A percentile compares a stretch with the other conserved stretches of the same genome.
Conservation (phyloP, 192 early-diverging fungal species). For the Coemansia pectinata region DNA sequence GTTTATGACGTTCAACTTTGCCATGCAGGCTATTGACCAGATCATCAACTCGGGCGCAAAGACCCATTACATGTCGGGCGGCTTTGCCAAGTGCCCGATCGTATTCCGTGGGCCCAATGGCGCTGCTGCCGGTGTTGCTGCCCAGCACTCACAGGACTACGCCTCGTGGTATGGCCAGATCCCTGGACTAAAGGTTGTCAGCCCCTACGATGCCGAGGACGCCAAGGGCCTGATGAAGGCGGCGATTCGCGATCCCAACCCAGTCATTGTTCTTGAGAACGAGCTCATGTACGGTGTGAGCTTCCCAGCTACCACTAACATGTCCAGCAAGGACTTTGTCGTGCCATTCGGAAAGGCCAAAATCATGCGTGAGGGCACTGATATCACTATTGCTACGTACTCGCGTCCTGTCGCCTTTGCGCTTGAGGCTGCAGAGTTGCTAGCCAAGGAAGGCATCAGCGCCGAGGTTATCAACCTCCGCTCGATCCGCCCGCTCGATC, state of each 20-base stretch:
- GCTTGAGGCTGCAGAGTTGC: constrained; percentile 83
- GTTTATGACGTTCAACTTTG: constrained; percentile 99
- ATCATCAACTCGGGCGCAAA: constrained; percentile 99
- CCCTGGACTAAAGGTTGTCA: constrained; percentile 95
- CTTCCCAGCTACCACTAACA: constrained; percentile 82
- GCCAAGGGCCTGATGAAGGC: constrained; percentile 98
- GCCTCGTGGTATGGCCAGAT: constrained; percentile 98
- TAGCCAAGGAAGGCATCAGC: constrained; percentile 78
- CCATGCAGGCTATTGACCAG: constrained; percentile 99
- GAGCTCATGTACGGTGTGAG: constrained; percentile 95
- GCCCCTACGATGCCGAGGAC: constrained; percentile 95
- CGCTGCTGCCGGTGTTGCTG: constrained; percentile 93
- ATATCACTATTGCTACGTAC: constrained; percentile 94
- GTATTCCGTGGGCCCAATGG: constrained; percentile 99
- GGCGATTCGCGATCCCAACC: constrained; percentile 97
- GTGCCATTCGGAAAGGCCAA: constrained; percentile 97
- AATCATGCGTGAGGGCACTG: constrained; percentile 74
- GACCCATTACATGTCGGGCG: constrained; percentile 97
- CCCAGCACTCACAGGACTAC: constrained; percentile 99
- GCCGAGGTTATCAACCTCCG: constrained; percentile 97
- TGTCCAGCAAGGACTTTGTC: constrained; percentile 78
- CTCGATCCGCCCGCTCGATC: constrained; percentile 94
- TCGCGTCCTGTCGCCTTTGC: constrained; percentile 84
- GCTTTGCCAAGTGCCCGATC: constrained; percentile 83
- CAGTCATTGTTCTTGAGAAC: constrained; percentile 95